These are phyloP conservation scores for Phytophthora sp. DNA, from an alignment of 352 stramenopile genomes.

Conservation along the genomic window DNA sequence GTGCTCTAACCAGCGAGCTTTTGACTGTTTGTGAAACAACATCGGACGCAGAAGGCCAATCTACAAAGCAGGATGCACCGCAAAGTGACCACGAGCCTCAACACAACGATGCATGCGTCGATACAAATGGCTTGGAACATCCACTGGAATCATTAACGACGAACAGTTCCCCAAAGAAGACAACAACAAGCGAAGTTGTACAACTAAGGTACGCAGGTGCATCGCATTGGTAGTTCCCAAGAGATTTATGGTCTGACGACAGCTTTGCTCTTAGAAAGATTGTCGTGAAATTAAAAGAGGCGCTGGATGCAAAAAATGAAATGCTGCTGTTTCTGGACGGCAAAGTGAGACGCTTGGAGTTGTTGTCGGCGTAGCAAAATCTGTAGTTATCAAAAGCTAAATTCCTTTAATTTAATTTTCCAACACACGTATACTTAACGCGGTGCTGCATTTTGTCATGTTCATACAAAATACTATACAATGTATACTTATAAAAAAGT, in stretches of 20 bases:
- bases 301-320: conserved; percentile 68
- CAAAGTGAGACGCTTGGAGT: conserved; percentile 50
- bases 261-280: conserved; percentile 37
- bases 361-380: too few species aligned
- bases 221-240: too few species aligned
- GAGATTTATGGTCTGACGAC: too few species aligned
- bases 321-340: conserved; percentile 60
- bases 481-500: not conserved
- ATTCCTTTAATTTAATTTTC: not conserved
- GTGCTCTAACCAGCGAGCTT: conserved; percentile 26
- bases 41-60: not conserved
- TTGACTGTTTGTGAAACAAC: conserved; percentile 17
- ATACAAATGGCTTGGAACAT: not conserved
- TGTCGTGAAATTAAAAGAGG: conserved; percentile 57
- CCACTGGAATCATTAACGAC: not conserved
- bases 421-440: not conserved
- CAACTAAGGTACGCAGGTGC: conserved; percentile 26
- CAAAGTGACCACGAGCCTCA: too few species aligned
- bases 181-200: conserved; percentile 5
- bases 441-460: too few species aligned
- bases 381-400: not conserved
- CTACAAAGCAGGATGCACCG: not conserved
- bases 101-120: not conserved
- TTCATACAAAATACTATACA: not conserved
- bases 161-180: not conserved